These are phyloP conservation scores for Penicillium palitans DNA, from an alignment of 2,329 filamentous ascomycete species.

Conservation along the genomic window DNA sequence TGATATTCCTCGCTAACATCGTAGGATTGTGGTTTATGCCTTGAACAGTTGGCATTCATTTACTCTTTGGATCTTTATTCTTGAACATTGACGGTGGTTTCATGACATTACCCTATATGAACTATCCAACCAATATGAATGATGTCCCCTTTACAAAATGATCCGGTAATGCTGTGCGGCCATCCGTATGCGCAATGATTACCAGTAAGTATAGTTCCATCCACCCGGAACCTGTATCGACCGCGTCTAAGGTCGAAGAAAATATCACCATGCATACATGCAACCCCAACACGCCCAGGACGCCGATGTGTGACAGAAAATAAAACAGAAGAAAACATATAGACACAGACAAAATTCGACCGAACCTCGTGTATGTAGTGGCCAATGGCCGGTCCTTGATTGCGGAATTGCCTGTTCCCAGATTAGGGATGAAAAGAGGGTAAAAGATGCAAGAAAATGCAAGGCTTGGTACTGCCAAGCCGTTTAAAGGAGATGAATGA, in stretches of 20 bases:
- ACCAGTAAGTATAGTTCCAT: neutral
- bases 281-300: conserved; percentile 14
- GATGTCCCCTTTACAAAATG: conserved; percentile 21
- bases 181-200: conserved; percentile 2
- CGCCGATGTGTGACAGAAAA: conserved; percentile 12
- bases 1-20: neutral
- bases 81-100: neutral
- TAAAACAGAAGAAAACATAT: conserved; percentile 16
- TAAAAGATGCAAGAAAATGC: conserved; percentile 7
- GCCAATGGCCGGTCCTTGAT: conserved; percentile 9
- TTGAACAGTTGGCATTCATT: neutral
- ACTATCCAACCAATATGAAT: conserved; percentile 21
- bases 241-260: conserved; percentile 3
- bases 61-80: neutral
- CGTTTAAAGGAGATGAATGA: neutral
- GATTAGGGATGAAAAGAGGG: conserved; percentile 3
- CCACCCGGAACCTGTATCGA: conserved; percentile 8
- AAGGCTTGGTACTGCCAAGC: neutral
- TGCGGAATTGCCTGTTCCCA: conserved; percentile 7
- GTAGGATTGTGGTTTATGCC: neutral
- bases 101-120: conserved; percentile 23
- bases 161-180: conserved; percentile 2
- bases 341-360: conserved; percentile 15
- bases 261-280: conserved; percentile 17
- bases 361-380: conserved; percentile 20